These are phyloP conservation scores for Acanthochlamys bracteata DNA, from an alignment of 106 monocot genomes.

Conservation along the genomic window DNA sequence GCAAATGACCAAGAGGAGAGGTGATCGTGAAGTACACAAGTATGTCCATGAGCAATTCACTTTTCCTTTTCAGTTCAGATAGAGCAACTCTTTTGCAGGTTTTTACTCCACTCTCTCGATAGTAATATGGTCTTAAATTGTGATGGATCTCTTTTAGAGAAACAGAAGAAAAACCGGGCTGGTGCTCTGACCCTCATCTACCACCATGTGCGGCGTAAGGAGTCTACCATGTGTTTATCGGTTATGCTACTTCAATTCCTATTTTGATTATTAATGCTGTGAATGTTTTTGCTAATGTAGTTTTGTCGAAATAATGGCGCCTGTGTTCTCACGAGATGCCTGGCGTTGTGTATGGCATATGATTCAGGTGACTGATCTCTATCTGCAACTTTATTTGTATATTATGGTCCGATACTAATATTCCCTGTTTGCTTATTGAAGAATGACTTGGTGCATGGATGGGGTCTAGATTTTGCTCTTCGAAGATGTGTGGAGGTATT, in stretches of 20 bases:
- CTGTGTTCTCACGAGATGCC: slow-evolving; percentile 11
- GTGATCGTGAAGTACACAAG: slow-evolving; percentile 14
- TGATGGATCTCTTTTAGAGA: not conserved
- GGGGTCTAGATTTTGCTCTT: slow-evolving; percentile 12
- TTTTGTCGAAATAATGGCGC: slow-evolving; percentile 11
- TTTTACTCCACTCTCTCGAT: not conserved
- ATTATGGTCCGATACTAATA: not conserved
- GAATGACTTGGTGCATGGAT: slow-evolving; percentile 16
- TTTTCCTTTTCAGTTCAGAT: not conserved
- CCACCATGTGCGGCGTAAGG: slow-evolving; percentile 17
- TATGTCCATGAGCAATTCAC: not conserved
- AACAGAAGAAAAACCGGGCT: slow-evolving; percentile 17
- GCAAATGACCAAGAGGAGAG: slow-evolving; percentile 14
- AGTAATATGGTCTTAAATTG: not conserved
- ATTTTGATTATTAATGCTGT: not conserved
- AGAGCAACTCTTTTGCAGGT: not conserved
- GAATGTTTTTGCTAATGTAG: not conserved
- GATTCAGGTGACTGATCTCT: slow-evolving; percentile 2
- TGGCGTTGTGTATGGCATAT: slow-evolving; percentile 16
- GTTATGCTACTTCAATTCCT: not conserved
- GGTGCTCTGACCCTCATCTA: slow-evolving; percentile 10
- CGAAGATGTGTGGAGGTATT: slow-evolving; percentile 8
- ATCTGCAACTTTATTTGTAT: not conserved
- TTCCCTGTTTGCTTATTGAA: not conserved
- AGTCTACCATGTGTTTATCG: not conserved